These are phyloP conservation scores for Metschnikowia koreensis DNA, from an alignment of 805 yeast species.

Conservation along the genomic window DNA sequence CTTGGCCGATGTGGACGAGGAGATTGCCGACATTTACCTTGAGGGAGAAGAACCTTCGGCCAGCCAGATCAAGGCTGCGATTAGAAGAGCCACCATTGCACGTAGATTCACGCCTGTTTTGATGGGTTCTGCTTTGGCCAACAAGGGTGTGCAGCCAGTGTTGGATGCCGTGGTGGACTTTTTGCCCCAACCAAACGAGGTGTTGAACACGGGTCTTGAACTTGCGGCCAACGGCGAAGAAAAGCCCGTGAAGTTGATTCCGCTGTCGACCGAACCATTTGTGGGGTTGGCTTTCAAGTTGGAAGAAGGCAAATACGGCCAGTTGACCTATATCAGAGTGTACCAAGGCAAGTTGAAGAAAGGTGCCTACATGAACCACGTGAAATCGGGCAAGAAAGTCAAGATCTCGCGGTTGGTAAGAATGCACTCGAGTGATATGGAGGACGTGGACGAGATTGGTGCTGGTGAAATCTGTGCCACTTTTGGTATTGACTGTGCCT, in stretches of 20 bases:
- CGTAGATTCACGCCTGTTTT: constrained; percentile 98
- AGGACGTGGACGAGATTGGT: constrained; percentile 91
- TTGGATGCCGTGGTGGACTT: constrained; percentile 94
- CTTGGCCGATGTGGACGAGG: constrained; percentile 97
- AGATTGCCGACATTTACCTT: constrained; percentile 87
- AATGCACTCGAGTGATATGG: constrained; percentile 99
- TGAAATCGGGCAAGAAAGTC: constrained; percentile 88
- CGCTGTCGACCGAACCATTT: constrained; percentile 74
- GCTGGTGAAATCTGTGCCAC: constrained; percentile 99
- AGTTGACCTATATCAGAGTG: constrained; percentile 92
- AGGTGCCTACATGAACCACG: constrained; percentile 84
- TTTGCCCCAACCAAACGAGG: constrained; percentile 93
- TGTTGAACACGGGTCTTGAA: constrained; percentile 87
- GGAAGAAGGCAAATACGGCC: constrained; percentile 98
- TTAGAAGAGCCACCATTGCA: constrained; percentile 92
- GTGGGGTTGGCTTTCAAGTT: constrained; percentile 98
- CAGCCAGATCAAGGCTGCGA: constrained; percentile 82
- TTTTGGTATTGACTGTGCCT: constrained; percentile 97
- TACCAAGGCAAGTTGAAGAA: constrained; percentile 94
- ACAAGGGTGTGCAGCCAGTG: constrained; percentile 93
- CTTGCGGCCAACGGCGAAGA: constrained; percentile 55
- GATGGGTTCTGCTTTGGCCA: constrained; percentile 98
- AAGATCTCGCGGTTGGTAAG: constrained; percentile 92
- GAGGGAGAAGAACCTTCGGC: constrained; percentile 87
- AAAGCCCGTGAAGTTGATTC: constrained; percentile 65